Percentiles rank a stretch among this genome's conserved stretches.
phyloP scores from a whole-genome alignment of 192 early-diverging fungal genomes.

The Pecoramyces ruminantium region DNA sequence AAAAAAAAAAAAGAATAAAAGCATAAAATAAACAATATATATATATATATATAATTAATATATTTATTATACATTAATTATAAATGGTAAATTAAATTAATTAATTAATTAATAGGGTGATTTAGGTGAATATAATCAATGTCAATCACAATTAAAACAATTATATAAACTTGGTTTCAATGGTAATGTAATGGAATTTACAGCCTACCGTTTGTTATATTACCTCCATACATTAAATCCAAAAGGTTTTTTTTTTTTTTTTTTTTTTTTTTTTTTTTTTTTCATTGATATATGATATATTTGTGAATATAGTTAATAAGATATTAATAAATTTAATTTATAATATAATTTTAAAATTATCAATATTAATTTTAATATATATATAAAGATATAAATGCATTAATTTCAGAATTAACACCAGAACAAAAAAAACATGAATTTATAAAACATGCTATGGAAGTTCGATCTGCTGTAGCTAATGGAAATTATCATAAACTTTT shows the following conservation, averaged over 20 bases:
- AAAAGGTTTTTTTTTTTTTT: too few relatives aligned
- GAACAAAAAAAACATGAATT: conserved; percentile 38
- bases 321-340: too few relatives aligned
- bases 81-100: too few relatives aligned
- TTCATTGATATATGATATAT: too few relatives aligned
- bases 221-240: conserved; percentile 75
- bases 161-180: conserved; percentile 55
- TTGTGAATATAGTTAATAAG: too few relatives aligned
- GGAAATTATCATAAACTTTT: conserved; percentile 82
- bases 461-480: conserved; percentile 59
- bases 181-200: conserved; percentile 76
- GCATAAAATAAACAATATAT: too few relatives aligned
- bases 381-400: conserved; percentile 52
- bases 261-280: too few relatives aligned
- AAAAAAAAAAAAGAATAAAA: too few relatives aligned
- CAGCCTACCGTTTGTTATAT: conserved; percentile 86
- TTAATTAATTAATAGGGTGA: conserved; percentile 69
- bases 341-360: too few relatives aligned
- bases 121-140: conserved; percentile 95
- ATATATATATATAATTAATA: too few relatives aligned
- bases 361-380: too few relatives aligned
- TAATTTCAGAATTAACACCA: conserved; percentile 51
- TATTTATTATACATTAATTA: too few relatives aligned
- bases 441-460: conserved; percentile 66
- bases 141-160: conserved; percentile 82